A percentile compares a stretch with the other conserved stretches of the same genome.
These are phyloP conservation scores for Actinomortierella wolfii DNA, from an alignment of 371 early-diverging fungal genomes.

Conservation along the genomic window DNA sequence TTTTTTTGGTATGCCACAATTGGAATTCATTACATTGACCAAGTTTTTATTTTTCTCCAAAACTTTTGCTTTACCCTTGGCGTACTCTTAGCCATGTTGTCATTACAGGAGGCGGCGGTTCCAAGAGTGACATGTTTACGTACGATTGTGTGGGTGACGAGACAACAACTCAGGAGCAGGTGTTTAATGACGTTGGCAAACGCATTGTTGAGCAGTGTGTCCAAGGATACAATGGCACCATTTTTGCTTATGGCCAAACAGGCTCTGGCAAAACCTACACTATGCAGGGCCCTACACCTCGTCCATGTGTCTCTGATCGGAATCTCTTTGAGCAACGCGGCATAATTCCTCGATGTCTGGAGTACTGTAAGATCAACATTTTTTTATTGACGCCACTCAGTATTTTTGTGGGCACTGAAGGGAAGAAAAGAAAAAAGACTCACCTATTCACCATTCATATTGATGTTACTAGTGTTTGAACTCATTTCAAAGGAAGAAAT, in stretches of 20 bases:
- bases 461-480: slow-evolving; percentile 47
- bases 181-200: slow-evolving; percentile 61
- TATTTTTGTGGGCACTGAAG: background rate
- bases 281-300: slow-evolving; percentile 69
- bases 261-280: slow-evolving; percentile 93
- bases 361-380: slow-evolving; percentile 48
- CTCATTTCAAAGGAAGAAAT: slow-evolving; percentile 53
- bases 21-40: background rate
- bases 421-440: background rate
- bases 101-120: slow-evolving; percentile 24
- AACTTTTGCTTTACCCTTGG: background rate
- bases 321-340: slow-evolving; percentile 46
- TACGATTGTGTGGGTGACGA: slow-evolving; percentile 63
- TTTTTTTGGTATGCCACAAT: background rate
- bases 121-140: slow-evolving; percentile 56
- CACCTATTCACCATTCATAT: background rate
- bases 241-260: slow-evolving; percentile 91
- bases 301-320: slow-evolving; percentile 39
- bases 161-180: slow-evolving; percentile 47
- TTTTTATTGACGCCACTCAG: background rate
- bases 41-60: background rate
- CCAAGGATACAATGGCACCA: slow-evolving; percentile 84
- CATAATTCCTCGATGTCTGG: slow-evolving; percentile 64
- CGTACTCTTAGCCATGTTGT: slow-evolving; percentile 14
- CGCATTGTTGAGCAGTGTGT: slow-evolving; percentile 76